A percentile compares a stretch with the other conserved stretches of the same genome.
Conservation (phyloP, 1,284 basidiomycete species). For the Boletellus deceptivus region DNA sequence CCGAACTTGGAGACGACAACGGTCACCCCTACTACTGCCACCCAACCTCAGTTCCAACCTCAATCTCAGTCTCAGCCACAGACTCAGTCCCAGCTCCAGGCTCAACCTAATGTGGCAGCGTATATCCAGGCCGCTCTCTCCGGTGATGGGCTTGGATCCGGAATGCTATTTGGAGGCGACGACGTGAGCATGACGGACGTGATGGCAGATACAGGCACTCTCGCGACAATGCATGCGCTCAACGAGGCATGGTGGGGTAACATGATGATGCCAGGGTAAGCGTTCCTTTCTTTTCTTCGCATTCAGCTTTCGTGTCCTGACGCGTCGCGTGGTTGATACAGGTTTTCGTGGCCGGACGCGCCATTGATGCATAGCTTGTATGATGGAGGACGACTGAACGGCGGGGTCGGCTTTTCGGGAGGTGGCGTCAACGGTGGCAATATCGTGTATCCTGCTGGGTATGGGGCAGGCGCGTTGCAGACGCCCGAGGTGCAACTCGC, state of each 20-base stretch:
- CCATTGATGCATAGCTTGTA: conserved; percentile 25
- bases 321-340: background rate
- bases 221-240: conserved; percentile 70
- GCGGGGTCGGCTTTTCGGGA: conserved; percentile 15
- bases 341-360: conserved; percentile 34
- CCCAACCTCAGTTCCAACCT: too few species aligned
- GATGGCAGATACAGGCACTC: conserved; percentile 54
- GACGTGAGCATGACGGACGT: conserved; percentile 40
- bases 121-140: conserved; percentile 27
- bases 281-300: conserved; percentile 2
- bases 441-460: conserved; percentile 11
- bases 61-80: too few species aligned
- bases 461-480: conserved; percentile 15
- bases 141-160: background rate
- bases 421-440: background rate
- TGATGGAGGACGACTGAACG: conserved; percentile 11
- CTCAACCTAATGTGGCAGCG: conserved; percentile 43
- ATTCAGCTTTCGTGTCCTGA: too few species aligned
- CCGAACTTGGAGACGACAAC: conserved; percentile 18
- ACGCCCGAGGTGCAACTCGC: conserved; percentile 24
- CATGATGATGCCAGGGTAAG: conserved; percentile 79
- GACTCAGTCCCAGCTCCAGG: conserved; percentile 2
- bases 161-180: conserved; percentile 18
- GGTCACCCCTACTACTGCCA: conserved; percentile 8
- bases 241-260: conserved; percentile 72